phyloP scores from a whole-genome alignment of 2,329 filamentous ascomycete species.

The Venturia pyrina region DNA sequence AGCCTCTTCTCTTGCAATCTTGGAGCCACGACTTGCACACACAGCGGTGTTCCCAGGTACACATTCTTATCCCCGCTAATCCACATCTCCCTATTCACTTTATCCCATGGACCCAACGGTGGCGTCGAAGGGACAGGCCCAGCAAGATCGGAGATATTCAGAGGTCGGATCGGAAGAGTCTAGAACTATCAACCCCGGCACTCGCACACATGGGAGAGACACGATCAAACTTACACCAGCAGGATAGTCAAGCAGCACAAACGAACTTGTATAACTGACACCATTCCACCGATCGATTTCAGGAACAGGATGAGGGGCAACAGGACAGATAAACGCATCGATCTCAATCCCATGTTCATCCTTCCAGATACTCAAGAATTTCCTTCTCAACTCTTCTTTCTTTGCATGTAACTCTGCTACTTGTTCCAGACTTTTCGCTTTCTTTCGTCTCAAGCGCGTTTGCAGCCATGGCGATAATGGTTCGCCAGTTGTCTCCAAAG shows the following conservation, averaged over 20 bases:
- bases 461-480: conserved; percentile 52
- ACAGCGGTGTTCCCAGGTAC: conserved; percentile 45
- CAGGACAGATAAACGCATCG: conserved; percentile 53
- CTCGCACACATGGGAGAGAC: too few relatives aligned
- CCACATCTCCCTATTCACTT: conserved; percentile 49
- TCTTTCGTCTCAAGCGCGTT: conserved; percentile 39
- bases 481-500: conserved; percentile 45
- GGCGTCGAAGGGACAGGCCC: conserved; percentile 32
- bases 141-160: conserved; percentile 40
- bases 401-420: conserved; percentile 44
- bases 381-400: conserved; percentile 42
- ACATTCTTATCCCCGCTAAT: conserved; percentile 41
- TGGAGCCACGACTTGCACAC: conserved; percentile 48
- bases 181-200: neutral
- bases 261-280: conserved; percentile 51
- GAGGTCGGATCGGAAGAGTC: conserved; percentile 42
- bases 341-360: conserved; percentile 33
- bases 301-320: conserved; percentile 54
- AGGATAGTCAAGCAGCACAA: conserved; percentile 53
- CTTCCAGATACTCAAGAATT: conserved; percentile 49
- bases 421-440: conserved; percentile 37
- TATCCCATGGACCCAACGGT: conserved; percentile 48
- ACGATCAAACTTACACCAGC: conserved; percentile 32
- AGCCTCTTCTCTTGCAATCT: conserved; percentile 45
- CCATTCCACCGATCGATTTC: conserved; percentile 53